Evolutionary conservation across 1,139 yeast species (phyloP), one percentile per base, ranked within the genome.

Genomic region (Yamadazyma conglobata): DNA sequence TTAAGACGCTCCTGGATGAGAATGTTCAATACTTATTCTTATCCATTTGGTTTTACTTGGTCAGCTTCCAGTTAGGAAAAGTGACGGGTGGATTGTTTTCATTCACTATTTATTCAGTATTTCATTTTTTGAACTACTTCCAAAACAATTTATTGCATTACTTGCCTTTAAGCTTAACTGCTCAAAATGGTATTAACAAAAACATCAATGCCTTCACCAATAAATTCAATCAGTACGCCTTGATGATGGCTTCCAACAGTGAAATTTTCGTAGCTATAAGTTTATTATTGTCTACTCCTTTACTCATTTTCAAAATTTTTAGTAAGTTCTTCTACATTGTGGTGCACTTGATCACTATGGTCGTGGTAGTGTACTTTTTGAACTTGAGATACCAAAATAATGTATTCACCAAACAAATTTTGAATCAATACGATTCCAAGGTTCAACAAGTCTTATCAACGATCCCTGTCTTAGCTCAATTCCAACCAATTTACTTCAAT

Each of bases 111-210:
- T 78, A 68, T 51, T 73, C 81, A 1, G 39, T 72, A 3, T 78
- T 78, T 59, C 84, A 78, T 53, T 56, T 70, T 15, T 52, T 76
- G 38, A 62, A 66, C 22, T 78, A 77, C 52, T 65, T 73, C 48
- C 70, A 65, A 31, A 44, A 49, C 27, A 52, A 56, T 32, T 38
- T 58, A 21, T 46, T 58, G 25, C 38, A 41, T 9, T 39, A 48
- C 10, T 43, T 50, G 12, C 50, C 60, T 7, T 28, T 50, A 10
- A 34, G 40, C 10, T 30, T 54, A 10, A 36, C 38, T 6, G 19
- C 37, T 6, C 56, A 58, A 38, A 58, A 55, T 30, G 22, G 27
- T 5, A 33, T 55, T 24, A 54, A 48, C 33, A 34, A 50, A 6
- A 23, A 19, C 6, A 65, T 72, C 32, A 49, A 53, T 21, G 46